phyloP scores from a whole-genome alignment of 1,139 yeast species.

The Geotrichum klebahnii region DNA sequence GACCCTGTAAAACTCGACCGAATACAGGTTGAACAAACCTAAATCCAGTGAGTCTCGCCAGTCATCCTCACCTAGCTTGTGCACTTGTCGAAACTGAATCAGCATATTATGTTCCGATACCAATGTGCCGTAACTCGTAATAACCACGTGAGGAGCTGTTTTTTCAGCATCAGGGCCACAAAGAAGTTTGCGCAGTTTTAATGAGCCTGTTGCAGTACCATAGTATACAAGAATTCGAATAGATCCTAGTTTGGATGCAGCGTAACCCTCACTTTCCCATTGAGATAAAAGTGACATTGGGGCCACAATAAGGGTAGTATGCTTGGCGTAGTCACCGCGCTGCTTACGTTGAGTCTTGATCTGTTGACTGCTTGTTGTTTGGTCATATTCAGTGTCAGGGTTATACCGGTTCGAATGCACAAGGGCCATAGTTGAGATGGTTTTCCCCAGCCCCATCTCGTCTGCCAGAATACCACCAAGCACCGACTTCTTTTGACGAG shows the following conservation, averaged over 20 bases:
- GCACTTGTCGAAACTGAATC: constrained; percentile 22
- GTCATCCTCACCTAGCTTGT: constrained; percentile 20
- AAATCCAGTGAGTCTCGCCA: constrained; percentile 27
- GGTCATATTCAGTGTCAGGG: constrained; percentile 19
- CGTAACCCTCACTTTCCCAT: constrained; percentile 77
- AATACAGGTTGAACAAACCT: constrained; percentile 53
- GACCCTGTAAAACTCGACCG: constrained; percentile 71
- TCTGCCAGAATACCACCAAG: constrained; percentile 94
- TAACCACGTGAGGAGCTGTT: constrained; percentile 62
- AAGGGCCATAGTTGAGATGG: constrained; percentile 75
- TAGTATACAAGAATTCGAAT: constrained; percentile 54
- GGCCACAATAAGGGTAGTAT: constrained; percentile 74
- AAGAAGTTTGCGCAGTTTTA: constrained; percentile 47
- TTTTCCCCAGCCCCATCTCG: constrained; percentile 95
- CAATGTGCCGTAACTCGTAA: constrained; percentile 87
- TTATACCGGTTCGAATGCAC: constrained; percentile 46
- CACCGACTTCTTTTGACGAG: constrained; percentile 48
- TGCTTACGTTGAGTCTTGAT: constrained; percentile 15
- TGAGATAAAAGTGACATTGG: constrained; percentile 89
- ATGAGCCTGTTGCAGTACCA: constrained; percentile 51
- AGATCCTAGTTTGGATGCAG: constrained; percentile 42
- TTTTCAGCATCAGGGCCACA: constrained; percentile 38
- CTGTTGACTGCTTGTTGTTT: neutral
- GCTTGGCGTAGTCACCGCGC: constrained; percentile 51
- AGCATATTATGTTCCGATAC: constrained; percentile 59